Evolutionary conservation across 306 rosid genomes (phyloP), one percentile per base, ranked within the genome.

Genomic region (Prunus mongolica): DNA sequence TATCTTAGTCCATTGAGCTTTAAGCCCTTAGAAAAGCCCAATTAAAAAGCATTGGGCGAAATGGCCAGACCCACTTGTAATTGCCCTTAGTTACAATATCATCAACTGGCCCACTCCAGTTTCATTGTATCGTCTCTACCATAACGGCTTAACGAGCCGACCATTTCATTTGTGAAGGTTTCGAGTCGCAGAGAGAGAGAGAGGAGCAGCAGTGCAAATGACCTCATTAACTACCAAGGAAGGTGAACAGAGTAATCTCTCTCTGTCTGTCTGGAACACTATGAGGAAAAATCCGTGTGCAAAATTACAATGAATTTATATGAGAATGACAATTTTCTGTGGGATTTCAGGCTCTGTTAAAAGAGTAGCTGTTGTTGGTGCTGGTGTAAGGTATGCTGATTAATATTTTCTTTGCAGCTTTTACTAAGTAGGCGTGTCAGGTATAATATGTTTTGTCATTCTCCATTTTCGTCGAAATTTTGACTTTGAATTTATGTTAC

Each of bases 341-440:
- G 44, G 28, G 19, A 11, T 45, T 79, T 51, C 89, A 91, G 98
- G 89, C 63, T 76, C 93, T 75, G 88, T 73, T 8, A 90, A 89
- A 78, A 88, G 89, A 71, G 97, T 94, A 6, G 98, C 96, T 80
- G 89, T 94, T 67, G 87, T 94, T 81, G 98, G 98, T 71, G 96
- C 94, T 64, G 98, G 98, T 67, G 96, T 91, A 52, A 87, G 98
- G 98, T 94, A 89, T 58, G 19, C 58, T 16, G 12, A 8, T 45
- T 18, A 18, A 19, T 47, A 22, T 58, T 13, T 16, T n/a, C 28
- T 24, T 80, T 54, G 14, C 3, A 25, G 11, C 16, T n/a, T 69
- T 55, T 13, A 30, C 47, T 58, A 61, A 67, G 56, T 57, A 13
- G 14, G 0, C 20, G 25, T 22, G 3, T 60, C 47, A n/a, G 7